phyloP scores from a whole-genome alignment of 306 rosid species.

The Lathyrus aphaca region DNA sequence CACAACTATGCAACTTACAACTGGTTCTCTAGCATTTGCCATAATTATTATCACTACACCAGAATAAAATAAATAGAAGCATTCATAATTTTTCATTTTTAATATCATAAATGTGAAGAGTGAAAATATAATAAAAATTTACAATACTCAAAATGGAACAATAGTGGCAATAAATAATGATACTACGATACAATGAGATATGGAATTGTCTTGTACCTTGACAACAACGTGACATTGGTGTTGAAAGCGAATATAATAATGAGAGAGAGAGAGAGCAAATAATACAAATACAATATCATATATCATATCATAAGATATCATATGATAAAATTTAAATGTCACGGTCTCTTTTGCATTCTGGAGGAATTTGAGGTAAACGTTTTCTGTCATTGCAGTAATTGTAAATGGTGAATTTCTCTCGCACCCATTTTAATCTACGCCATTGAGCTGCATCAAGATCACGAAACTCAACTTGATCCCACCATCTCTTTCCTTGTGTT shows the following conservation, averaged over 20 bases:
- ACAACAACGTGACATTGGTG: conserved; percentile 2
- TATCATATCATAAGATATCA: neutral
- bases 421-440: conserved; percentile 73
- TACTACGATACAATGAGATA: neutral
- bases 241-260: no score
- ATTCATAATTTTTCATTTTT: neutral
- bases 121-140: neutral
- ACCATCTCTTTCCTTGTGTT: conserved; percentile 83
- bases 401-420: conserved; percentile 69
- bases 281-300: neutral
- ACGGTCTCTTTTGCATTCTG: conserved; percentile 81
- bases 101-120: no score
- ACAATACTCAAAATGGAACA: conserved; percentile 9
- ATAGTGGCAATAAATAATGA: conserved; percentile 13
- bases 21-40: conserved; percentile 28
- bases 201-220: neutral
- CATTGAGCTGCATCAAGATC: conserved; percentile 75
- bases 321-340: conserved; percentile 51
- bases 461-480: conserved; percentile 76
- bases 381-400: conserved; percentile 82
- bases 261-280: neutral
- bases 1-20: conserved; percentile 20
- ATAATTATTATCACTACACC: neutral
- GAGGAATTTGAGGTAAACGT: conserved; percentile 57
- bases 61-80: neutral